These are phyloP conservation scores for Eustoma russellianum DNA, from an alignment of 257 asterid species.

Conservation along the genomic window DNA sequence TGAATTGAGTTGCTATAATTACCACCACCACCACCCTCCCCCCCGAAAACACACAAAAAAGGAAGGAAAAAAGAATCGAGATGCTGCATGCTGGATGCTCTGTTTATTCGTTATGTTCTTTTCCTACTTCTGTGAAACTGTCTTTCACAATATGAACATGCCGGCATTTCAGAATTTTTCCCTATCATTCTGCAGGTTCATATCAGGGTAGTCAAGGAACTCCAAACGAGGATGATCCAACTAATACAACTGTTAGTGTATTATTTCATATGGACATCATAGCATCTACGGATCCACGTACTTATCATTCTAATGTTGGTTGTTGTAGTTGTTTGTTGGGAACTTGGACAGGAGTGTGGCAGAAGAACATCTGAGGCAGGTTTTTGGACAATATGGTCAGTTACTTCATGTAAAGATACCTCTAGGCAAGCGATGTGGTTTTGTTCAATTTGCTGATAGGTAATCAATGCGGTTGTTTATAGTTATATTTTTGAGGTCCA, in stretches of 20 bases:
- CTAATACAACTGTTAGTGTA: conserved; percentile 78
- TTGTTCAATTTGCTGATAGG: conserved; percentile 87
- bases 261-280: background rate
- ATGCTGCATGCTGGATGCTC: too few relatives aligned
- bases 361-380: conserved; percentile 73
- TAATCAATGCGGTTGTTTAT: conserved; percentile 10
- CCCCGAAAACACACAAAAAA: too few relatives aligned
- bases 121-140: background rate
- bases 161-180: background rate
- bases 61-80: too few relatives aligned
- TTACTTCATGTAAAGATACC: conserved; percentile 79
- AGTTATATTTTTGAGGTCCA: background rate
- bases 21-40: too few relatives aligned
- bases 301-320: conserved; percentile 3
- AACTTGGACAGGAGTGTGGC: conserved; percentile 75
- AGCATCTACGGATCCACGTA: background rate
- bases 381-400: conserved; percentile 72
- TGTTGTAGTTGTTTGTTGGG: conserved; percentile 83
- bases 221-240: conserved; percentile 82
- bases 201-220: conserved; percentile 74
- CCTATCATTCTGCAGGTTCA: conserved; percentile 47
- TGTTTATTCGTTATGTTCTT: too few relatives aligned
- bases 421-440: conserved; percentile 85
- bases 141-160: too few relatives aligned
- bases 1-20: too few relatives aligned